A percentile compares a stretch with the other conserved stretches of the same genome.
phyloP scores from a whole-genome alignment of 2,329 filamentous ascomycete genomes.

The Calonectria honghensis region DNA sequence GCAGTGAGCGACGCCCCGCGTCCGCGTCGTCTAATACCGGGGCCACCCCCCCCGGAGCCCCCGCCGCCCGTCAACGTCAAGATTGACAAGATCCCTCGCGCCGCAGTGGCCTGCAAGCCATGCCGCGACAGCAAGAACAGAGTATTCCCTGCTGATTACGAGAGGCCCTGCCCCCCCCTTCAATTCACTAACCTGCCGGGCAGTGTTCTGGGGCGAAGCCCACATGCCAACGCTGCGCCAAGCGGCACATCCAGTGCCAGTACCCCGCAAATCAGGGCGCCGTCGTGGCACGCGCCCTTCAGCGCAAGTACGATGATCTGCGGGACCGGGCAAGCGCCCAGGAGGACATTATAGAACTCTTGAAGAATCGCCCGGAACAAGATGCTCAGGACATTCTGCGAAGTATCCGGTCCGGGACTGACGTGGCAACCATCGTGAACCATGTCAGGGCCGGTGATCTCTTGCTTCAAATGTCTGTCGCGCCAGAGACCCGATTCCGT shows the following conservation, averaged over 20 bases:
- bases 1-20: too few relatives aligned
- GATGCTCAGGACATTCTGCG: conserved; percentile 60
- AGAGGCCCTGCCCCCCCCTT: background rate
- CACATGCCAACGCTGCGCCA: conserved; percentile 48
- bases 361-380: conserved; percentile 47
- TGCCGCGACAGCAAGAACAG: background rate
- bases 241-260: conserved; percentile 40
- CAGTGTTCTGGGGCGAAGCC: conserved; percentile 56
- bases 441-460: conserved; percentile 61
- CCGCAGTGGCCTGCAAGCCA: background rate
- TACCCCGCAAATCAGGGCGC: conserved; percentile 50
- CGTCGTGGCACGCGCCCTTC: conserved; percentile 47
- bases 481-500: conserved; percentile 61
- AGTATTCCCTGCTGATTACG: background rate
- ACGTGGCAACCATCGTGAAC: conserved; percentile 57
- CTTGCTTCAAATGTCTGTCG: conserved; percentile 61
- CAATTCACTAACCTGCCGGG: background rate
- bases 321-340: conserved; percentile 22
- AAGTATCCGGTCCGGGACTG: conserved; percentile 60
- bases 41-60: too few relatives aligned
- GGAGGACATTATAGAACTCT: conserved; percentile 46
- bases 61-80: background rate
- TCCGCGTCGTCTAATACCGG: background rate
- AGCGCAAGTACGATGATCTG: conserved; percentile 15
- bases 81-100: background rate